A percentile compares a stretch with the other conserved stretches of the same genome.
Evolutionary conservation across 768 basidiomycete species (phyloP).

Genomic region (Trametes maxima): DNA sequence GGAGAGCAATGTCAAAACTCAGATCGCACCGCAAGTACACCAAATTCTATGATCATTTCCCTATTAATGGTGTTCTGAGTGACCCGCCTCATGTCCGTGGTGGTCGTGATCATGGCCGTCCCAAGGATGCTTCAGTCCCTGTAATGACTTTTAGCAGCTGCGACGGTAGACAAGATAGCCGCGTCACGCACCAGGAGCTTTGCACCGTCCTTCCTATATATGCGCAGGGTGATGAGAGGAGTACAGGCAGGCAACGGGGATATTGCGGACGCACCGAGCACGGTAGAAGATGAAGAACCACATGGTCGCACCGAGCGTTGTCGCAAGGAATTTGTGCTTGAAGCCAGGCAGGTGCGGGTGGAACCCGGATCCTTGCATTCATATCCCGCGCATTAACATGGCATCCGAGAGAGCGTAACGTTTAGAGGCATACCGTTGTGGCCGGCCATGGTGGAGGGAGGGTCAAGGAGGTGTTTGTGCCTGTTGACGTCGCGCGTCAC

Average conservation of each 20-base stretch:
- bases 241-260: background rate
- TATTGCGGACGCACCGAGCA: constrained; percentile 63
- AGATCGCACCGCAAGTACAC: background rate
- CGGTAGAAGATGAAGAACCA: constrained; percentile 99
- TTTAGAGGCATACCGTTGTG: constrained; percentile 26
- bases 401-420: background rate
- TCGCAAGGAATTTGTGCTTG: constrained; percentile 76
- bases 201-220: constrained; percentile 42
- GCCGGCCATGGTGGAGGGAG: constrained; percentile 33
- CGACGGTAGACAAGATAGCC: background rate
- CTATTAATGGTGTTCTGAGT: constrained; percentile 42
- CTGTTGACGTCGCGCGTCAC: constrained; percentile 19
- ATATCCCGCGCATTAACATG: background rate
- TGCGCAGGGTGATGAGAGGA: background rate
- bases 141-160: background rate
- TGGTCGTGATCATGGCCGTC: constrained; percentile 58
- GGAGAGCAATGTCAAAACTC: background rate
- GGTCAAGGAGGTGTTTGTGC: constrained; percentile 20
- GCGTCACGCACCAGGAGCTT: constrained; percentile 36
- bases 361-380: constrained; percentile 68
- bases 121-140: constrained; percentile 58
- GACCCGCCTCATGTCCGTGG: constrained; percentile 42
- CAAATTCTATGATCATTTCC: background rate
- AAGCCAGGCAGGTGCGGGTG: constrained; percentile 84
- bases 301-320: constrained; percentile 89